Conservation (phyloP, 805 yeast species). For the Kuraishia molischiana region DNA sequence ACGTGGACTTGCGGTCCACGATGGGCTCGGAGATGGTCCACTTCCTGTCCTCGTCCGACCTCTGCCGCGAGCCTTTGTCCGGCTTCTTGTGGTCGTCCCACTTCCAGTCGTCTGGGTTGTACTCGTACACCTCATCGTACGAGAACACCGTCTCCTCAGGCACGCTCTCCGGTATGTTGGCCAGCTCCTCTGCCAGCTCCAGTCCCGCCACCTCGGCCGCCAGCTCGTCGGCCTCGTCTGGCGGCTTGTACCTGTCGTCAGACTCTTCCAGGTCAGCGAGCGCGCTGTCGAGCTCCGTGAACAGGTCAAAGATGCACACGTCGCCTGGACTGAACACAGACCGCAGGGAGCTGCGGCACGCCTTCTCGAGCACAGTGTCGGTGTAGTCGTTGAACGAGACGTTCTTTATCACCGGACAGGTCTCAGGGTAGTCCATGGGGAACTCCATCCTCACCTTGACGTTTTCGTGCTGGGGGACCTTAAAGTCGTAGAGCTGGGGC, state of each 20-base stretch:
- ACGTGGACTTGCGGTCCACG: constrained; percentile 76
- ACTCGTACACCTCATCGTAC: constrained; percentile 14
- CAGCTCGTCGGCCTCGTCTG: background rate
- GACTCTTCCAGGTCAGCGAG: constrained; percentile 24
- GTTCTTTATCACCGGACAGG: constrained; percentile 53
- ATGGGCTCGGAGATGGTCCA: constrained; percentile 78
- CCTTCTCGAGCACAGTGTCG: constrained; percentile 31
- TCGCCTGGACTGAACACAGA: constrained; percentile 46
- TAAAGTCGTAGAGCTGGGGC: constrained; percentile 33
- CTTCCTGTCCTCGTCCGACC: constrained; percentile 43
- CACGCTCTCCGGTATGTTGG: constrained; percentile 1
- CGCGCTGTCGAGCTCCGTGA: constrained; percentile 55
- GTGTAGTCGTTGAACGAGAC: constrained; percentile 21
- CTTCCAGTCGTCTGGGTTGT: constrained; percentile 1
- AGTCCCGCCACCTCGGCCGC: background rate
- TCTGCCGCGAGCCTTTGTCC: background rate
- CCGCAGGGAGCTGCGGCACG: constrained; percentile 41
- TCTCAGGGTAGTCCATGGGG: constrained; percentile 61
- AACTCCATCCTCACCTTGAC: constrained; percentile 60
- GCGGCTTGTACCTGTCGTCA: constrained; percentile 3
- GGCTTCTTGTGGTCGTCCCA: constrained; percentile 2
- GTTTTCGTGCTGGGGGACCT: constrained; percentile 53
- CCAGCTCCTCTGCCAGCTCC: constrained; percentile 4
- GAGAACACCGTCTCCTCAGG: constrained; percentile 7
- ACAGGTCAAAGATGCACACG: constrained; percentile 74